Evolutionary conservation across 768 basidiomycete species (phyloP), one percentile per base, ranked within the genome.

Genomic region (Collybiopsis luxurians): DNA sequence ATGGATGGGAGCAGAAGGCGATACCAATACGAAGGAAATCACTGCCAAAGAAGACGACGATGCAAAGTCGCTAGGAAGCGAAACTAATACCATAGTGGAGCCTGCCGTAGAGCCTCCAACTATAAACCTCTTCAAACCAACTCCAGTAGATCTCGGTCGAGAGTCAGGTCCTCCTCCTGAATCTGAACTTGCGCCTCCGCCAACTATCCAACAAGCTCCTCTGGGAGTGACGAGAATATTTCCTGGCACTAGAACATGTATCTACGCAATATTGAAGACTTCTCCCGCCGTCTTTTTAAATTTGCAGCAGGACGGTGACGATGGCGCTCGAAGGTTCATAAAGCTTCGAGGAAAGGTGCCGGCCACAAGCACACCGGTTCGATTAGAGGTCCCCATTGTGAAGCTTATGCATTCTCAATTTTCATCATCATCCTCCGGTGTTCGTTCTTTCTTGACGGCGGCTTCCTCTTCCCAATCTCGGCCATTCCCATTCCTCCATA

Each of bases 191-290:
- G 43, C 54, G 11, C 34, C 56, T 36, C 56, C 49, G 21, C 27
- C 38, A 7, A 27, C 17, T 31, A 50, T 56, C 19, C 39, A 58
- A 43, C 56, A 58, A 44, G 50, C 56, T 28, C 56, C 56, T 4
- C 38, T 28, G 7, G n/a, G 15, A 6, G 17, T 42, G 13, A 21
- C 23, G 24, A 45, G 21, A 10, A 38, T 59, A 3, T 58, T 53
- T 36, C 56, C 56, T 12, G 48, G 6, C 4, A 52, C 56, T 4
- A n/a, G 56, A 42, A 34, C 48, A 12, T 24, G 30, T 1, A 28
- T 58, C n/a, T 58, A 53, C n/a, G 56, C 56, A 17, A 40, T 58
- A 12, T 10, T 58, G 23, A 17, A 28, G 7, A 30, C 15, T 13
- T 4, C 27, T 4, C 7, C 30, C 7, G 9, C 48, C 17, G 36